Evolutionary conservation across 192 early-diverging fungal genomes (phyloP), one percentile per base, ranked within the genome.

Genomic region (Pilaira anomala): DNA sequence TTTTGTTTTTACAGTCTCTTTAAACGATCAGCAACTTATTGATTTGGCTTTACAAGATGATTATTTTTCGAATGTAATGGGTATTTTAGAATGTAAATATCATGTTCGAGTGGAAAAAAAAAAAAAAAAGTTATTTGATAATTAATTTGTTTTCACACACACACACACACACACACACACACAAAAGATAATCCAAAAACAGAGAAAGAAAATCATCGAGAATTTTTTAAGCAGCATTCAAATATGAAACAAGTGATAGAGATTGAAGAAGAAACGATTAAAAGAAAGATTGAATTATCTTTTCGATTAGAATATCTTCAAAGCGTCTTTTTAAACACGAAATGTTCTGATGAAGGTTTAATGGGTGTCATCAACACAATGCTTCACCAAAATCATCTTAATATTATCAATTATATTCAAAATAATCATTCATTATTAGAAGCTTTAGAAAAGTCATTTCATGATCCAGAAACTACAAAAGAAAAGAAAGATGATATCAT

Each of bases 221-320:
- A 91, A 26, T 88, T 91, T 74, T 55, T 96, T 29, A 58, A 66
- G 7, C 72, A 80, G 39, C 73, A 71, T 25, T 66, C 80, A 53
- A 81, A 84, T 56, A 90, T 80, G 51, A 88, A 89, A 62, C 72
- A 87, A 72, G 74, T 76, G 59, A 42, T 98, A 21, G 90, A 93
- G 3, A 89, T 98, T 22, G 75, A 80, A 9, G 87, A 94, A 40
- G 65, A 75, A 1, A 79, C 78, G 9, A 84, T 93, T 19, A 73
- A 85, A 49, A 65, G 71, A 45, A 95, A 94, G 72, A 95, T 98
- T 44, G 87, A 89, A 42, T 88, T 93, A 53, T 88, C 91, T 7
- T 96, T 91, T 64, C 83, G 96, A 6, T 56, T 94, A 12, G 91
- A 92, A 62, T 98, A 86, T 51, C 79, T 98, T 1, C 91, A 94